Conservation (phyloP, 2,329 filamentous ascomycete genomes). For the Alternaria alternata region DNA sequence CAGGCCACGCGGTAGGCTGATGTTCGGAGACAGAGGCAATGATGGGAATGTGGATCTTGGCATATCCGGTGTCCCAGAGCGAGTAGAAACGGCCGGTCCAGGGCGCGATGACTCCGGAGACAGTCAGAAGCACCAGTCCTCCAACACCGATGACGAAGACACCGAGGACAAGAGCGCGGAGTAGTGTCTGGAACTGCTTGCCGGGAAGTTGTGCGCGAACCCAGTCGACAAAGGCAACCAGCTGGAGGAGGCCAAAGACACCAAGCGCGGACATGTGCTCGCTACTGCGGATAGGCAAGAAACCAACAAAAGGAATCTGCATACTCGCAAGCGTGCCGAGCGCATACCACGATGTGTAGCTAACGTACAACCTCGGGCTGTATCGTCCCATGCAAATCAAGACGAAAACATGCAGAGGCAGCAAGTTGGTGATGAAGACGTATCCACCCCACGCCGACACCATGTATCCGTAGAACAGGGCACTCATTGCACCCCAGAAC, state of each 20-base stretch:
- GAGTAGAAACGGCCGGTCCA: conserved; percentile 99
- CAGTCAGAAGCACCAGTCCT: conserved; percentile 82
- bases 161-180: conserved; percentile 76
- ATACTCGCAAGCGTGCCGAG: conserved; percentile 96
- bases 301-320: conserved; percentile 99
- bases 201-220: conserved; percentile 86
- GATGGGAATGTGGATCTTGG: conserved; percentile 99
- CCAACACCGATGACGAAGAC: conserved; percentile 77
- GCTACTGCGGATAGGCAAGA: conserved; percentile 93
- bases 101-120: conserved; percentile 90
- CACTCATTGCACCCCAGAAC: conserved; percentile 93
- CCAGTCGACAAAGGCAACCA: conserved; percentile 91
- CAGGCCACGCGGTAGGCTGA: conserved; percentile 97
- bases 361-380: conserved; percentile 91
- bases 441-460: conserved; percentile 99
- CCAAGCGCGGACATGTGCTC: conserved; percentile 98
- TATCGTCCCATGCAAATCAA: conserved; percentile 97
- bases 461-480: conserved; percentile 99
- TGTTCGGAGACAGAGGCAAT: conserved; percentile 99
- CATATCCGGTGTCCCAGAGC: conserved; percentile 97
- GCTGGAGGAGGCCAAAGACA: conserved; percentile 93
- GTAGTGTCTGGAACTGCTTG: conserved; percentile 92
- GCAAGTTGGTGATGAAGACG: conserved; percentile 97
- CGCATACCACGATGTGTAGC: conserved; percentile 98
- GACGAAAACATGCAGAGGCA: conserved; percentile 92